Base-by-base conservation (phyloP, 768 basidiomycete species). In the Mycena pura region DNA sequence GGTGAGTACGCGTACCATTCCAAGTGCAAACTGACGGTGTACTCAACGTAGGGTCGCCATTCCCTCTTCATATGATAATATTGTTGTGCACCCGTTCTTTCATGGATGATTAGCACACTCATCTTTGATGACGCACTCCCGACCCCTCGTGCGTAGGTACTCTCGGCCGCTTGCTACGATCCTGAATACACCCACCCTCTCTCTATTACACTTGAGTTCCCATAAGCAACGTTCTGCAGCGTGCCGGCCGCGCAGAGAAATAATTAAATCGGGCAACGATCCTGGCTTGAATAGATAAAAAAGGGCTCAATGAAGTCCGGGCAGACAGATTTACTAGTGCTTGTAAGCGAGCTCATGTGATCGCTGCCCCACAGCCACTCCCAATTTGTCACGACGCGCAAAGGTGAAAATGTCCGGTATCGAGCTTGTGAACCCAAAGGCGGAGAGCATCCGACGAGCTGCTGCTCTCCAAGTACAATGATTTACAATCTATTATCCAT, bases 391-490 rank as follows among this genome's bases (percentile, higher is more conserved):
- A 8, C 32, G 56, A 63, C 62, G 62, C 62, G 62, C 54, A 27
- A 11, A 17, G 21, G 34, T 36, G 31, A 36, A 57, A 67, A 88
- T 87, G 86, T 89, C 90, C 32, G 91, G 89, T 72, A 91, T 97
- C 75, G 94, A 97, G 80, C 90, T 96, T 69, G 93, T 98, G 77
- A 98, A 98, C 72, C 95, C 95, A 38, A 93, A 96, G 76, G 95
- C 95, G 38, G 95, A 97, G 84, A 94, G 92, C 73, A 88, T 98
- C 38, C 80, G 93, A 68, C 83, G 95, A 67, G 90, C 93, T 21
- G 93, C 93, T 57, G 95, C 95, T 44, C 84, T 97, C 46, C 95
- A 96, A 89, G 95, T 92, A 73, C n/a, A n/a, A n/a, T n/a, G n/a
- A n/a, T n/a, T n/a, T n/a, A n/a, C n/a, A n/a, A 68, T 62, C 27